Base-by-base conservation (phyloP, 2,329 filamentous ascomycete species). In the Thelonectria discophora region DNA sequence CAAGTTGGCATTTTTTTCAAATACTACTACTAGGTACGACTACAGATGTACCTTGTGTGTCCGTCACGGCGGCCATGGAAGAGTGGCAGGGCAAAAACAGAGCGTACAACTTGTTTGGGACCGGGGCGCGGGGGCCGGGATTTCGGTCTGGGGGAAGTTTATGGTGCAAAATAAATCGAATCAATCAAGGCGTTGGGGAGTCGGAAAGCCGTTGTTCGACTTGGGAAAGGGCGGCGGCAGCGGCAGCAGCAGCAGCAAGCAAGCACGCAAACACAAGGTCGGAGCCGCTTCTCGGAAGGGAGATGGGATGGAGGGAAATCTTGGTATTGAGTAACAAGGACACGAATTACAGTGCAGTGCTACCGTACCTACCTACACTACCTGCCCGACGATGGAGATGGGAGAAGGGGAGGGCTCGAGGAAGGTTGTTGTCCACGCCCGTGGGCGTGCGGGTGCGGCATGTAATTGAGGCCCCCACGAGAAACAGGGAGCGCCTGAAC, bases 151-250 rank as follows among this genome's bases (percentile, higher is more conserved):
- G 40, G 18, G 39, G 42, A 46, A 46, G 47, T 21, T 20, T 43
- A 20, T 18, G 34, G n/a, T 39, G 45, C 13, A 17, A 42, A 51
- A 34, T n/a, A 34, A 56, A 52, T n/a, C 18, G 57, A n/a, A n/a
- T n/a, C 21, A 24, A 3, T 4, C 21, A 30, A 53, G 58, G 53
- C 53, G 53, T 61, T 61, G 53, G 58, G 58, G 56, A 58, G 56
- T 55, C 37, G 51, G 34, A 55, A 32, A 46, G 55, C 55, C 20
- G 43, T 21, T 21, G 42, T 18, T 50, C 43, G 37, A 60, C 32
- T 60, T 56, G 58, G 21, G 30, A 40, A 24, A 34, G 45, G 30
- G 53, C 50, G 32, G 58, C 58, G 49, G 34, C 32, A 37, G n/a
- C 42, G 51, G 51, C 10, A 32, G 24, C n/a, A 17, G 45, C 20